phyloP scores from a whole-genome alignment of 768 basidiomycete genomes.

The Auriculariales sp. region DNA sequence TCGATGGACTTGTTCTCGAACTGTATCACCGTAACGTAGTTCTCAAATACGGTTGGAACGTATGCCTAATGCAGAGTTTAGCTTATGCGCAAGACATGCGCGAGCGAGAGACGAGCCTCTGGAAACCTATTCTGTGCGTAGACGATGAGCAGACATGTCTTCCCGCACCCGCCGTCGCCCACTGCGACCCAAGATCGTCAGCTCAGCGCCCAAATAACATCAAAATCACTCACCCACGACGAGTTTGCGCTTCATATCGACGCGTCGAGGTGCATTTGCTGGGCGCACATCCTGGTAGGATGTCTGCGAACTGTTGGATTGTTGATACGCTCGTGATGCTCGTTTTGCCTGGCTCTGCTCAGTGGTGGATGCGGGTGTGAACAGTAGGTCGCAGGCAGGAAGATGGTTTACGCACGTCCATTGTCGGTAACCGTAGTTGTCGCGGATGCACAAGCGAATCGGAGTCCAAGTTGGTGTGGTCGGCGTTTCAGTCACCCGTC shows the following conservation, averaged over 20 bases:
- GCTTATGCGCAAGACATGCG: conserved; percentile 3
- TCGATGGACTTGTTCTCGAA: conserved; percentile 85
- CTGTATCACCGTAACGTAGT: conserved; percentile 77
- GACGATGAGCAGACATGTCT: conserved; percentile 92
- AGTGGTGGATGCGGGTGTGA: too few relatives aligned
- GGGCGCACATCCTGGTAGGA: conserved; percentile 1
- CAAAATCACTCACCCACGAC: conserved; percentile 34
- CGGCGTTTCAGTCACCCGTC: too few relatives aligned
- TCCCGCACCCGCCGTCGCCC: conserved; percentile 79
- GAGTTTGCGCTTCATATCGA: conserved; percentile 75
- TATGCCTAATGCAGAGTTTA: conserved; percentile 43
- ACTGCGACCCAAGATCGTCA: conserved; percentile 26
- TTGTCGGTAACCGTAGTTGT: not conserved
- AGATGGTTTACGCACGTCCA: not conserved
- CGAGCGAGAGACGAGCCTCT: conserved; percentile 44
- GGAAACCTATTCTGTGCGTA: conserved; percentile 95
- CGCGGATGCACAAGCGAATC: too few relatives aligned
- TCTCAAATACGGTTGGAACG: conserved; percentile 88
- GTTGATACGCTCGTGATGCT: not conserved
- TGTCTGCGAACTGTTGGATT: not conserved
- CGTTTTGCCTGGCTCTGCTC: not conserved
- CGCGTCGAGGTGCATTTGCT: conserved; percentile 20
- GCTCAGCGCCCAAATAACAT: not conserved
- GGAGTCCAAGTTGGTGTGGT: too few relatives aligned
- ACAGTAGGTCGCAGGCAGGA: not conserved